phyloP scores from a whole-genome alignment of 2,329 filamentous ascomycete genomes.

The Ramularia endophylla region DNA sequence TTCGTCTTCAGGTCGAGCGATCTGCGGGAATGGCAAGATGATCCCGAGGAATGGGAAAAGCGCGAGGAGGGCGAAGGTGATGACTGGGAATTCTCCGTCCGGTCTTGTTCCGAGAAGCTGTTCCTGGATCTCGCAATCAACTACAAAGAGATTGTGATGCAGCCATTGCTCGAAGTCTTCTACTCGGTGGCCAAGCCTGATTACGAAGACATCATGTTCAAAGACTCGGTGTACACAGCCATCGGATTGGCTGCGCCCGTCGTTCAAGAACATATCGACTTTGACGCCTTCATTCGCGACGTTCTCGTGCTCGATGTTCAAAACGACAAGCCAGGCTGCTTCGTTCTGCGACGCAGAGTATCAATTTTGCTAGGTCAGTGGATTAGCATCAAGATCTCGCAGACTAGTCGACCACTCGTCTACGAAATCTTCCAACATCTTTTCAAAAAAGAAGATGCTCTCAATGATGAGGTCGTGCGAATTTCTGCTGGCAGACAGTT shows the following conservation, averaged over 20 bases:
- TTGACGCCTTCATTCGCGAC: slow-evolving; percentile 73
- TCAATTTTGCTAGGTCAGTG: slow-evolving; percentile 86
- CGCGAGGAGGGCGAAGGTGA: slow-evolving; percentile 78
- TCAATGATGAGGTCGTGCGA: slow-evolving; percentile 87
- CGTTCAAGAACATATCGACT: slow-evolving; percentile 69
- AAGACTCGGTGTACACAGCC: slow-evolving; percentile 91
- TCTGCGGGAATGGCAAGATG: slow-evolving; percentile 85
- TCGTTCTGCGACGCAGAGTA: slow-evolving; percentile 78
- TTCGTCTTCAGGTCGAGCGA: slow-evolving; percentile 83
- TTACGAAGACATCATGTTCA: slow-evolving; percentile 68
- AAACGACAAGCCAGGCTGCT: slow-evolving; percentile 59
- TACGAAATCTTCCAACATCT: slow-evolving; percentile 89
- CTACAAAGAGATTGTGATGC: slow-evolving; percentile 74
- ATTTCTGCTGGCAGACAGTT: slow-evolving; percentile 86
- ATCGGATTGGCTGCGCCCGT: slow-evolving; percentile 80
- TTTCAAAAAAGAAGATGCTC: slow-evolving; percentile 67
- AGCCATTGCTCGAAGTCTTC: slow-evolving; percentile 78
- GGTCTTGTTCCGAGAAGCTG: too few relatives aligned
- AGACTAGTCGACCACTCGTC: slow-evolving; percentile 63
- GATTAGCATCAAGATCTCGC: slow-evolving; percentile 70
- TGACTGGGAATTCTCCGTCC: slow-evolving; percentile 86
- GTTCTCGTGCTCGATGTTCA: too few relatives aligned
- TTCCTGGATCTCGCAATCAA: slow-evolving; percentile 87
- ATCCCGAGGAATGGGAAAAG: slow-evolving; percentile 92
- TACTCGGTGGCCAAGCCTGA: slow-evolving; percentile 62